phyloP scores from a whole-genome alignment of 345 rosid genomes.

The Eucalyptus curtisii region DNA sequence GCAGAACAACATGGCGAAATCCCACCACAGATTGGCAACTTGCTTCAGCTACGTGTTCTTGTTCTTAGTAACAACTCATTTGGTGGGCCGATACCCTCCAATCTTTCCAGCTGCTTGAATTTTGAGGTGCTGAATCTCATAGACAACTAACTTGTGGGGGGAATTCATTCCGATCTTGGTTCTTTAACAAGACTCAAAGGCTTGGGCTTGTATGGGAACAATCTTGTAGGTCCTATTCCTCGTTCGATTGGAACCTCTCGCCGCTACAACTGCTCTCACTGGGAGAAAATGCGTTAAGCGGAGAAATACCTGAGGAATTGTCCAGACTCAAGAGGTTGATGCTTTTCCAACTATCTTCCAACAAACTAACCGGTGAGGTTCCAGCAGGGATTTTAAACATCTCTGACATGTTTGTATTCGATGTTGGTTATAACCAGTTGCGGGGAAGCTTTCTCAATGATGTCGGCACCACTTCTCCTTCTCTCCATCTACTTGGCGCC shows the following conservation, averaged over 20 bases:
- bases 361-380: neutral
- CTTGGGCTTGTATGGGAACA: accelerated
- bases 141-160: neutral
- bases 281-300: accelerated
- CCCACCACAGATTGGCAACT: neutral
- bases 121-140: neutral
- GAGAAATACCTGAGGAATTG: neutral
- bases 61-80: neutral
- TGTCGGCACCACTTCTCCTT: neutral
- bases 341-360: accelerated
- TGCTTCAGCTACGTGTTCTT: accelerated
- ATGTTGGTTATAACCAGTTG: accelerated
- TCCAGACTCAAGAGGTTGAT: neutral
- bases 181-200: accelerated
- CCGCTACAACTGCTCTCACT: accelerated
- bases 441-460: neutral
- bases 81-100: neutral
- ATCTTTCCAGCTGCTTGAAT: neutral
- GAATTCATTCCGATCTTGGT: neutral
- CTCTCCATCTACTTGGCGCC: accelerated
- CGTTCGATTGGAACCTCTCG: neutral
- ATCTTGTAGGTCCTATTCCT: neutral
- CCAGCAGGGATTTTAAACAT: neutral
- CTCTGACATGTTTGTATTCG: accelerated
- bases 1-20: neutral